Conservation (phyloP, 1,284 basidiomycete genomes). For the Stereum hirsutum region DNA sequence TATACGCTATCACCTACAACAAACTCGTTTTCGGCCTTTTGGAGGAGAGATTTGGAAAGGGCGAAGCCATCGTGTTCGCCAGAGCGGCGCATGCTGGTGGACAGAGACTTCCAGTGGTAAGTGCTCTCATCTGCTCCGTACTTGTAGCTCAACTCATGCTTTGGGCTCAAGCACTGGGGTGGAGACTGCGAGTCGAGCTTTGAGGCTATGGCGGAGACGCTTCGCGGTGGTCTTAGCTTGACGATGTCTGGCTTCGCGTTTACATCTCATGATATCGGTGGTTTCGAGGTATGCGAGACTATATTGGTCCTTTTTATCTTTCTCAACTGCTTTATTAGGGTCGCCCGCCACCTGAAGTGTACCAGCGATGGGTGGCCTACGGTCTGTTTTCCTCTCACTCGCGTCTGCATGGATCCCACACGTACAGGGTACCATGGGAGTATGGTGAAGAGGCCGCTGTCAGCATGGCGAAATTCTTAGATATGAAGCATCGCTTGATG, state of each 20-base stretch:
- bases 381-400: conserved; percentile 65
- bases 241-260: conserved; percentile 64
- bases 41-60: conserved; percentile 47
- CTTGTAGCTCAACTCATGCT: conserved; percentile 9
- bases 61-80: conserved; percentile 65
- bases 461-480: conserved; percentile 56
- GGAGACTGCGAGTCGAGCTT: conserved; percentile 73
- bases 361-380: conserved; percentile 72
- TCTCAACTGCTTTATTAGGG: conserved; percentile 27
- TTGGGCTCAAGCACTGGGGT: conserved; percentile 53
- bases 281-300: conserved; percentile 42
- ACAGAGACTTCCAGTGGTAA: conserved; percentile 38
- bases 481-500: conserved; percentile 66
- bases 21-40: conserved; percentile 58
- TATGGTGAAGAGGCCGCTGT: conserved; percentile 64
- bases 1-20: conserved; percentile 62
- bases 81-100: conserved; percentile 58
- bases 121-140: conserved; percentile 4
- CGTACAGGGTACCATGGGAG: conserved; percentile 71
- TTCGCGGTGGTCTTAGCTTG: conserved; percentile 59
- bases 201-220: conserved; percentile 70
- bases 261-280: conserved; percentile 69
- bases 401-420: conserved; percentile 61
- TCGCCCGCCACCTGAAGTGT: conserved; percentile 60
- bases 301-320: neutral